Percentiles rank a stretch among this genome's conserved stretches.
phyloP scores from a whole-genome alignment of 2,329 filamentous ascomycete species.

The Talaromyces funiculosus region DNA sequence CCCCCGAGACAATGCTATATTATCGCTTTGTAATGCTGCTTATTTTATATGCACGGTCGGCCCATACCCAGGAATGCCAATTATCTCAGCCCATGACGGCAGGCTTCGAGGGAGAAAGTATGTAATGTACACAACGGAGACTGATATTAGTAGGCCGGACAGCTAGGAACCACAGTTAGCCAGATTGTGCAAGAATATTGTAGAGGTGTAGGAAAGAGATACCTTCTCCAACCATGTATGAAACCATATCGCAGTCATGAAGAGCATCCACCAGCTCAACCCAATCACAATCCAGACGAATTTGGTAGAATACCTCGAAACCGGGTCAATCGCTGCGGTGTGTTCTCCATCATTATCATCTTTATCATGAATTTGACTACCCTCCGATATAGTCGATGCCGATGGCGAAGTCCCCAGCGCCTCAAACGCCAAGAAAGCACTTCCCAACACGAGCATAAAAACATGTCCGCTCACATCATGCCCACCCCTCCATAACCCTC shows the following conservation, averaged over 20 bases:
- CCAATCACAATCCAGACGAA: constrained; percentile 55
- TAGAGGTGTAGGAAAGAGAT: constrained; percentile 15
- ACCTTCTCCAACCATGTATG: constrained; percentile 99
- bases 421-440: constrained; percentile 75
- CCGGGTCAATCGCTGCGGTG: constrained; percentile 28
- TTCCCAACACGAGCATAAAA: constrained; percentile 82
- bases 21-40: not conserved
- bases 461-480: constrained; percentile 96
- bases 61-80: constrained; percentile 36
- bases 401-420: constrained; percentile 60
- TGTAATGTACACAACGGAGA: constrained; percentile 44
- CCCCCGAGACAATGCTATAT: not conserved
- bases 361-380: constrained; percentile 28
- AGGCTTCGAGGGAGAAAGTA: constrained; percentile 48
- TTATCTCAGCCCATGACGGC: constrained; percentile 39
- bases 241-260: constrained; percentile 98
- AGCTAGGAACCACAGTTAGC: constrained; percentile 28
- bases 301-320: constrained; percentile 51
- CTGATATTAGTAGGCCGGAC: constrained; percentile 46
- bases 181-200: not conserved
- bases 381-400: constrained; percentile 31
- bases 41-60: constrained; percentile 22
- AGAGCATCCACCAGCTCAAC: constrained; percentile 86
- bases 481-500: constrained; percentile 83
- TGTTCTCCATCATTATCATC: constrained; percentile 26